Evolutionary conservation across 768 basidiomycete species (phyloP), one percentile per base, ranked within the genome.

Genomic region (Lentinula aciculospora): DNA sequence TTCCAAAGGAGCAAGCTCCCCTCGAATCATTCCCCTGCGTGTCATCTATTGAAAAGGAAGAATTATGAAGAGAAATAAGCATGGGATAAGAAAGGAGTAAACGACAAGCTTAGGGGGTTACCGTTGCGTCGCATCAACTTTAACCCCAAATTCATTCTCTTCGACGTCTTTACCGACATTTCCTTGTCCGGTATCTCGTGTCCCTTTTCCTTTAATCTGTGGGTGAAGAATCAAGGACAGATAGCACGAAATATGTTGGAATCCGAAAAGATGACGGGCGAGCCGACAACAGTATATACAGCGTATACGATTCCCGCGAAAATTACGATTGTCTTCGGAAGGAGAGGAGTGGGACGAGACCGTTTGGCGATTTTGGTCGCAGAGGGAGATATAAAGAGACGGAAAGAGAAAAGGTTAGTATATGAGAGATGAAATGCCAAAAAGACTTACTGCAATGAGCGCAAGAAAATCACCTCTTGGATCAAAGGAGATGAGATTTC

Each of bases 41-140:
- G 39, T 44, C n/a, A 21, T 19, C n/a, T 19, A 57, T 44, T 17
- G 9, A 57, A 36, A 19, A 25, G 39, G 23, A 7, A 37, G 42
- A n/a, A 1, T 32, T 39, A 53, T 15, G 47, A 17, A 13, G 47
- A 23, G 32, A 10, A n/a, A 28, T 17, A 9, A 39, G 25, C 5
- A 19, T 27, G 28, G 58, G 17, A 29, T 5, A 21, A 44, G 39
- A 42, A 27, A 10, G 29, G 48, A 34, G 32, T 53, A 56, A 25
- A 21, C 32, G 36, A 23, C 21, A 36, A 17, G n/a, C n/a, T n/a
- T n/a, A n/a, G n/a, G n/a, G 9, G 63, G 74, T 60, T 57, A 87
- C 88, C 88, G 73, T 65, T 89, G 88, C 15, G 87, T 89, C 6
- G 86, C 85, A 64, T 89, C 86, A 3, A 89, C 72, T 59, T 89